Evolutionary conservation across 352 stramenopile genomes (phyloP), one percentile per base, ranked within the genome.

Genomic region (Globisporangium canariense): DNA sequence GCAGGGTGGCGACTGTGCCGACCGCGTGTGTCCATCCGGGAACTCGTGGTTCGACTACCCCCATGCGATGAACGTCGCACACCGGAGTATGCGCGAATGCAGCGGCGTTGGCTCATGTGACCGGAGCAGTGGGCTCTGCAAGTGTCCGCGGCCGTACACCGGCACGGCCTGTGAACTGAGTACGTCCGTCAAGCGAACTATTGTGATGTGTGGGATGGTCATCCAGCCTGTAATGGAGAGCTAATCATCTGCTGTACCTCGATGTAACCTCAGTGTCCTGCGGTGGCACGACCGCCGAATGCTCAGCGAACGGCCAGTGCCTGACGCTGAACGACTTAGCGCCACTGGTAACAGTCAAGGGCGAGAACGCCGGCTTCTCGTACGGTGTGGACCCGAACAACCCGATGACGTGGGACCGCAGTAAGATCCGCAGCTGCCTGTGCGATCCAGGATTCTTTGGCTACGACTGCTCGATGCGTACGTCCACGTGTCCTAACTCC

Each of bases 261-360:
- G 54, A 49, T 55, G 47, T 49, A 13, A 49, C 25, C 43, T n/a
- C 40, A 91, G 83, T 91, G 83, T 53, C 69, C 11, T 91, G 83
- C 30, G 62, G 77, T 58, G 75, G 77, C 0, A 54, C 66, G 0
- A 65, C 60, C 0, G 61, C 67, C 25, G 78, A 88, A 58, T 94
- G 88, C 67, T 91, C 81, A 3, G 88, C 78, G 18, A 87, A 93
- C 50, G 90, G 88, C 0, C 75, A 79, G 36, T 97, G 90, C 45
- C 65, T 94, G 30, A 83, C 75, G 2, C 69, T 97, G 30, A 70
- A 68, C 13, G 75, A 93, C 56, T 61, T 94, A 18, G 78, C 85
- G 1, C 79, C 79, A 28, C 68, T 86, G 3, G 67, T 79, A 2
- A 73, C 67, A 1, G 62, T 92, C 46, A 88, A 92, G 34, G 79